phyloP scores from a whole-genome alignment of 2,329 filamentous ascomycete genomes.

The Cladophialophora immunda region DNA sequence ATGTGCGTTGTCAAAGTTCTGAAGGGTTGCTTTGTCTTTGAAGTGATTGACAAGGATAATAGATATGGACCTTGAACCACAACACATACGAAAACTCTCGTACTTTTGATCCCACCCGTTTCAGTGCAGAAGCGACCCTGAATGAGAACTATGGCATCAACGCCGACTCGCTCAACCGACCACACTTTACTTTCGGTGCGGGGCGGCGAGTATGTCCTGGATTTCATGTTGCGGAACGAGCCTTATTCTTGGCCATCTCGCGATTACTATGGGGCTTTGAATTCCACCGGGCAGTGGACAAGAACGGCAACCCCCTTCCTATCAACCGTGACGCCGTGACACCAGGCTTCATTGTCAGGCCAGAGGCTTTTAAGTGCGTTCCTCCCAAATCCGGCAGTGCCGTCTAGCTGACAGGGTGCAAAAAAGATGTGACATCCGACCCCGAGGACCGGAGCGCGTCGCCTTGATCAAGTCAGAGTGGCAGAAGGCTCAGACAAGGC shows the following conservation, averaged over 20 bases:
- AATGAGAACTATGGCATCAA: background rate
- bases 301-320: background rate
- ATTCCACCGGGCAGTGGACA: background rate
- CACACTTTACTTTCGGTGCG: background rate
- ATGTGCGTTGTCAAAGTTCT: background rate
- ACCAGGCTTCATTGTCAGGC: background rate
- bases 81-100: background rate
- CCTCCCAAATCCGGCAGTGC: background rate
- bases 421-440: background rate
- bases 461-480: background rate
- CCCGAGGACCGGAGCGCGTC: background rate
- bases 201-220: constrained; percentile 1
- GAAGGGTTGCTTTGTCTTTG: background rate
- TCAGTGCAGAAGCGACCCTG: background rate
- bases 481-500: background rate
- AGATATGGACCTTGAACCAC: background rate
- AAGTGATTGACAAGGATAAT: background rate
- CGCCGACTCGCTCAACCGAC: background rate
- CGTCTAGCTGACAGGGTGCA: background rate
- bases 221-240: background rate
- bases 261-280: constrained; percentile 3
- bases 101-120: background rate
- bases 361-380: background rate
- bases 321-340: background rate
- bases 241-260: background rate